Base-by-base conservation (phyloP, 1,284 basidiomycete genomes). In the Microbotryomycetes sp. region DNA sequence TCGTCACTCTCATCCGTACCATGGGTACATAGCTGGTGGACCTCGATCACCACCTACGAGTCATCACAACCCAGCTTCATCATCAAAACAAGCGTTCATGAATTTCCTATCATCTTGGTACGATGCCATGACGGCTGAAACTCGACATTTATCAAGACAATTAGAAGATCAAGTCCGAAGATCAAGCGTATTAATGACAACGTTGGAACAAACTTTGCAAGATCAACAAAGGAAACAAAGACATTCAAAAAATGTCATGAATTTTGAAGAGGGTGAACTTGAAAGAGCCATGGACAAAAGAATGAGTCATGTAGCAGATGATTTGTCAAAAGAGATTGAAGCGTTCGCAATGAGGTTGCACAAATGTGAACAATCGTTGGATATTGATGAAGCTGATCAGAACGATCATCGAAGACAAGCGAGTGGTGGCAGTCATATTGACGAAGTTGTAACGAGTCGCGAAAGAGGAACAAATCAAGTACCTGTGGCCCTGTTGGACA, bases 31-130 rank as follows among this genome's bases (percentile, higher is more conserved):
- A n/a, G 16, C 6, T 25, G 6, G 6, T 15, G 2, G 74, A 76
- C 6, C 72, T 74, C 15, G 73, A 75, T 22, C 86, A 86, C 1
- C 86, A 83, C 69, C 88, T 88, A 0, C 89, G 89, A 76, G 80
- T 90, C 22, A 86, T 85, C 0, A 85, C 87, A 4, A 79, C 91
- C 74, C 82, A 85, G 48, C 56, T 3, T 53, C 57, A 1, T 42
- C 66, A 22, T 62, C 66, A 1, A 72, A 69, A 52, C 57, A 59
- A 7, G 65, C 69, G 23, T 72, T 72, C 63, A 54, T 72, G 19
- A 52, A 59, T 19, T 61, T 70, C 30, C 70, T 72, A 46, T 67
- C 67, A 9, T 68, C 64, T 23, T 72, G 70, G 36, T 72, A 68
- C 58, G 70, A 72, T 56, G 66, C 70, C 23, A 59, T 72, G 28